Percentiles rank a stretch among this genome's conserved stretches.
Conservation (phyloP, 441 rosid species). For the Omphalea diandra region DNA sequence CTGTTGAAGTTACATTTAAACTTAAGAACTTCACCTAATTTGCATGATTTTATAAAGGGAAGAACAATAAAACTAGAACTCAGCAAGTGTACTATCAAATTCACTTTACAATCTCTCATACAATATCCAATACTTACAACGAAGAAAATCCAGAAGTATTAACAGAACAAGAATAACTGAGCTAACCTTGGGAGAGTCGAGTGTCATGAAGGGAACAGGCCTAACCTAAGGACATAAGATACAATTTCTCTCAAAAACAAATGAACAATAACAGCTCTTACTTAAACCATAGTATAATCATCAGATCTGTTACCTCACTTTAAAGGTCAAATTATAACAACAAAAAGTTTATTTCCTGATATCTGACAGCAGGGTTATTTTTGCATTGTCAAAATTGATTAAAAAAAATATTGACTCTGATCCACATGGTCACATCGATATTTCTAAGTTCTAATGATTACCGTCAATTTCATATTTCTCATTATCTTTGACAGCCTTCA, state of each 20-base stretch:
- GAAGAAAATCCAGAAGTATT: not conserved
- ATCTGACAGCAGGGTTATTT: not conserved
- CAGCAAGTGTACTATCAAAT: not conserved
- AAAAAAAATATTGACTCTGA: no score
- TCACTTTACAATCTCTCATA: not conserved
- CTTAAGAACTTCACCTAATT: not conserved
- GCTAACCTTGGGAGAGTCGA: not conserved
- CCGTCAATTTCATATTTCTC: conserved; percentile 95
- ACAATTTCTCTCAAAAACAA: not conserved
- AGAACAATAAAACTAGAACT: conserved; percentile 1
- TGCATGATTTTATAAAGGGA: not conserved
- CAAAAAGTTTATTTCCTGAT: not conserved
- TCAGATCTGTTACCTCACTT: not conserved
- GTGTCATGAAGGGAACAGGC: not conserved
- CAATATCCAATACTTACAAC: not conserved
- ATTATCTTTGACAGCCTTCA: conserved; percentile 84
- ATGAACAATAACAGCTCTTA: not conserved
- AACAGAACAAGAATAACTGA: not conserved
- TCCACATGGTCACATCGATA: conserved; percentile 4
- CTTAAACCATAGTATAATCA: not conserved
- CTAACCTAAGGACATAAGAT: not conserved
- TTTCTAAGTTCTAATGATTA: conserved; percentile 37
- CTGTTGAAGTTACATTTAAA: not conserved
- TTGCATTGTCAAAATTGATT: not conserved
- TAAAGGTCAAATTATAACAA: not conserved